Evolutionary conservation across 805 yeast species (phyloP), one percentile per base, ranked within the genome.

Genomic region (Saccharomycodes ludwigii): DNA sequence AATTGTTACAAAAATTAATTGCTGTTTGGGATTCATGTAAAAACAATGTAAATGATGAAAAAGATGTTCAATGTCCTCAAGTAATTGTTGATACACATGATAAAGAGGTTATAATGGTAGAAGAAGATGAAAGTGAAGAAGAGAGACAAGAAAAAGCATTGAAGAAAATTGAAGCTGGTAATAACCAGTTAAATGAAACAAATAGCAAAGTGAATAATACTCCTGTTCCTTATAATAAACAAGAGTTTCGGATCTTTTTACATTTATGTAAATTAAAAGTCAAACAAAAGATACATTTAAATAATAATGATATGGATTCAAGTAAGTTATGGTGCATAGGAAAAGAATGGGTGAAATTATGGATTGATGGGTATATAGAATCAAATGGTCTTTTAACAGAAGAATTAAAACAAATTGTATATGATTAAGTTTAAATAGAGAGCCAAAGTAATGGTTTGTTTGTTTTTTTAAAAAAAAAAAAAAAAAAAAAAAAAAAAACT

Each of bases 191-290:
- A n/a, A n/a, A n/a, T n/a, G n/a, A n/a, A n/a, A n/a, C n/a, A n/a
- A n/a, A n/a, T n/a, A n/a, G n/a, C n/a, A n/a, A n/a, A n/a, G n/a
- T n/a, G n/a, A n/a, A n/a, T n/a, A n/a, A n/a, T n/a, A n/a, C n/a
- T n/a, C n/a, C n/a, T n/a, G n/a, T n/a, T n/a, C n/a, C n/a, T n/a
- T n/a, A n/a, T n/a, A n/a, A 40, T 24, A 37, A 35, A 18, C 41
- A 35, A 27, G 41, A 39, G 21, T 25, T 40, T 13, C 28, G 39
- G 4, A 26, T 35, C 7, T 31, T 35, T 14, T 24, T 42, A 14
- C 37, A 38, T 29, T 34, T 38, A n/a, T 36, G 39, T 15, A 42
- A 40, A 36, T 25, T 36, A 17, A 42, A 27, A 24, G 39, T 34
- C 4, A 40, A 37, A 23, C 30, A 33, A 9, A 42, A 38, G n/a